These are phyloP conservation scores for Podaxis sp. DNA, from an alignment of 768 basidiomycete genomes.

Conservation along the genomic window DNA sequence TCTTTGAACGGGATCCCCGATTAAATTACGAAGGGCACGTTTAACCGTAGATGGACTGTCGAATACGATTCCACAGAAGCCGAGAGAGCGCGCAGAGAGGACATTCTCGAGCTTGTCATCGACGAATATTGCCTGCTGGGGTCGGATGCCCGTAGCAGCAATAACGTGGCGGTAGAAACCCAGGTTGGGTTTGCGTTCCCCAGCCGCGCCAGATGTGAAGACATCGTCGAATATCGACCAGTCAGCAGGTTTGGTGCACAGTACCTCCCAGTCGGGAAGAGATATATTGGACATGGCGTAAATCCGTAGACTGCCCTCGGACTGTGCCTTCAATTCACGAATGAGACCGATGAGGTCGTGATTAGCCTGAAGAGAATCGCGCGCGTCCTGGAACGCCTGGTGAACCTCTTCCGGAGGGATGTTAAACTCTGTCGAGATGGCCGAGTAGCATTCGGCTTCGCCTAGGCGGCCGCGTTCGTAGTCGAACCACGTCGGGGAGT, in stretches of 20 bases:
- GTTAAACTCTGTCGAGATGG: conserved; percentile 34
- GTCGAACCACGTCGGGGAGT: conserved; percentile 45
- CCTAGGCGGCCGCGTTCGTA: conserved; percentile 46
- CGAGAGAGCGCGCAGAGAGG: conserved; percentile 50
- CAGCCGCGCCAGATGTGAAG: conserved; percentile 47
- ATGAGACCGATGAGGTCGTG: conserved; percentile 41
- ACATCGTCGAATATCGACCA: conserved; percentile 46
- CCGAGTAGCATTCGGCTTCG: conserved; percentile 39
- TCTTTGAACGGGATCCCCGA: conserved; percentile 41
- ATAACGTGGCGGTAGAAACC: conserved; percentile 50
- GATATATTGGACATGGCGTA: conserved; percentile 63
- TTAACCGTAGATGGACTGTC: conserved; percentile 35
- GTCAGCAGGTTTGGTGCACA: conserved; percentile 40
- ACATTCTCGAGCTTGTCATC: conserved; percentile 62
- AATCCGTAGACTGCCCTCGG: conserved; percentile 30
- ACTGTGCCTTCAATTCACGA: conserved; percentile 37
- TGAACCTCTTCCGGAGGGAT: conserved; percentile 35
- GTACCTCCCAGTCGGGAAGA: conserved; percentile 41
- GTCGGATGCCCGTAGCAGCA: conserved; percentile 37
- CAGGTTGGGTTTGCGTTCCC: conserved; percentile 54
- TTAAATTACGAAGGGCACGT: conserved; percentile 41
- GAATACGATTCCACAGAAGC: conserved; percentile 51
- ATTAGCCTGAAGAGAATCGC: conserved; percentile 42
- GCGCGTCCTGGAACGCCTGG: conserved; percentile 41
- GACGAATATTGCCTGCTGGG: conserved; percentile 45